Evolutionary conservation across 768 basidiomycete genomes (phyloP).

Genomic region (Boletus huronensis): DNA sequence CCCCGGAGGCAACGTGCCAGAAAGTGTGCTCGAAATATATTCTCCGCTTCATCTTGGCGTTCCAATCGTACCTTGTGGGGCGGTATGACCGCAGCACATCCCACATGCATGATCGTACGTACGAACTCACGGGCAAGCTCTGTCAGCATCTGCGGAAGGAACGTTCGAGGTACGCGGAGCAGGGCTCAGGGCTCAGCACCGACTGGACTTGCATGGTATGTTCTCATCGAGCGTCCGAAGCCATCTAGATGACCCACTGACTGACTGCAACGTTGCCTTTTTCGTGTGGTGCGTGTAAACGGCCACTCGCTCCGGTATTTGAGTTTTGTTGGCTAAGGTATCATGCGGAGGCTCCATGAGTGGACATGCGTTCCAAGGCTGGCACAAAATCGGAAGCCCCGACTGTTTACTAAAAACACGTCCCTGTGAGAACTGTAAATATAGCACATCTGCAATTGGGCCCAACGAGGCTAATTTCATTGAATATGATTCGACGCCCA

Average conservation of each 20-base stretch:
- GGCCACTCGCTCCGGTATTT: neutral
- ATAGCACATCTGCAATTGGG: neutral
- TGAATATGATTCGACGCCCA: neutral
- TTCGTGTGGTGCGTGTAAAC: neutral
- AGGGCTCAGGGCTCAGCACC: neutral
- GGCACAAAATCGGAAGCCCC: too few relatives aligned
- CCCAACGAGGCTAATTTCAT: constrained; percentile 3
- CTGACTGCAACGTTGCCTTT: neutral
- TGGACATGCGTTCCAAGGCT: neutral
- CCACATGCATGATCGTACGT: neutral
- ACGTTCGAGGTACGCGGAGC: constrained; percentile 1
- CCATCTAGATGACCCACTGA: neutral
- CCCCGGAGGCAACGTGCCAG: neutral
- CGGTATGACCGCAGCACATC: neutral
- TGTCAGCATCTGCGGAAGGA: neutral
- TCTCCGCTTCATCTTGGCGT: neutral
- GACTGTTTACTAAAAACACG: too few relatives aligned
- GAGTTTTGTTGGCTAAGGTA: neutral
- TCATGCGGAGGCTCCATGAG: neutral
- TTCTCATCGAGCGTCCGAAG: neutral
- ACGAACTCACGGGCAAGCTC: neutral
- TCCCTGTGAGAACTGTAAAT: neutral
- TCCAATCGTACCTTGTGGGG: too few relatives aligned
- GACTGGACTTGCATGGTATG: neutral
- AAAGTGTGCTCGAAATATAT: neutral